phyloP scores from a whole-genome alignment of 805 yeast genomes.

The Saturnispora halmiae region DNA sequence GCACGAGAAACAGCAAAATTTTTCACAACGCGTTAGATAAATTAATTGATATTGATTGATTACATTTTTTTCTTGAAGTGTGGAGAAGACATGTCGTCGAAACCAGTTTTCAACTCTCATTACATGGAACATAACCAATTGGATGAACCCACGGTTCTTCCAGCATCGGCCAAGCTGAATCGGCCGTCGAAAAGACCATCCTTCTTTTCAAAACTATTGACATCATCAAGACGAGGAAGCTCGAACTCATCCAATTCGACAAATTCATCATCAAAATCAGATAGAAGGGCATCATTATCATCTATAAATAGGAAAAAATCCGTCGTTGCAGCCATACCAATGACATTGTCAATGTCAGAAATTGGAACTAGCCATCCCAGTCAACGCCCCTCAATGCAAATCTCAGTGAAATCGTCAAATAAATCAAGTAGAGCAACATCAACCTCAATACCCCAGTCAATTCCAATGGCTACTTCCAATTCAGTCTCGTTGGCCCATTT shows the following conservation, averaged over 20 bases:
- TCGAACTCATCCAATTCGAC: constrained; percentile 6
- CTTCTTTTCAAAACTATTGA: constrained; percentile 8
- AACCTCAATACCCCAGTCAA: constrained; percentile 6
- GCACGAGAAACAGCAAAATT: not conserved
- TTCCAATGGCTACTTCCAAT: constrained; percentile 14
- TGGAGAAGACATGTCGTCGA: not conserved
- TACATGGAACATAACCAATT: constrained; percentile 1
- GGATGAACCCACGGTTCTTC: not conserved
- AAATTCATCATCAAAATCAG: not conserved
- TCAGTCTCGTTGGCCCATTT: constrained; percentile 13
- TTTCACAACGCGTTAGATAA: not conserved
- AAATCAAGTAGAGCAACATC: not conserved
- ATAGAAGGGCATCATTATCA: constrained; percentile 5
- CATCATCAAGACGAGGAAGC: constrained; percentile 7
- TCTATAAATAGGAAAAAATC: constrained; percentile 3
- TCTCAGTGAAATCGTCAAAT: constrained; percentile 1
- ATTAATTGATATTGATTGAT: not conserved
- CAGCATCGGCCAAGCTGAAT: not conserved
- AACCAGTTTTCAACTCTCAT: constrained; percentile 4
- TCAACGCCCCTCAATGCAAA: constrained; percentile 6
- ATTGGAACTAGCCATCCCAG: not conserved
- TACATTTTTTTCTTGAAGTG: not conserved
- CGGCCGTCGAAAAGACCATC: constrained; percentile 7
- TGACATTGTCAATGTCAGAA: constrained; percentile 6
- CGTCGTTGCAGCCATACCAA: constrained; percentile 1